Evolutionary conservation across 164 flowering plant genomes (phyloP).

Genomic region (Brasenia schreberi): DNA sequence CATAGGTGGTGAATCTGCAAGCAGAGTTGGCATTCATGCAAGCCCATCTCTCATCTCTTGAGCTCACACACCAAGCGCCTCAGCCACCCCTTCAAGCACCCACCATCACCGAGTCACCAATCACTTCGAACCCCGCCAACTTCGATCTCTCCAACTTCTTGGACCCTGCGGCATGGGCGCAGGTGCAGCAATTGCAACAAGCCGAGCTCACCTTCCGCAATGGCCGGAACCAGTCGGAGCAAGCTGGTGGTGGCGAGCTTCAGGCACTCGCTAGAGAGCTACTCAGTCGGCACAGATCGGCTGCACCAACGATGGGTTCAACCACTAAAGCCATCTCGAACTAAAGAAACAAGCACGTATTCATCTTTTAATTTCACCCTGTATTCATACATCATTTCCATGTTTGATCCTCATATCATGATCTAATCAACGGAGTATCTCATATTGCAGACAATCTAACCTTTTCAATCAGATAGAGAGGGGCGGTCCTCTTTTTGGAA

Average conservation of each 20-base stretch:
- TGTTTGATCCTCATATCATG: neutral
- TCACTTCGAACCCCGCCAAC: too few relatives aligned
- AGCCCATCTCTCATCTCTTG: too few relatives aligned
- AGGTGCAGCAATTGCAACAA: conserved; percentile 10
- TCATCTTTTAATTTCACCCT: neutral
- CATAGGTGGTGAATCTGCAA: too few relatives aligned
- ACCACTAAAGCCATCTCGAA: conserved; percentile 8
- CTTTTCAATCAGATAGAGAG: neutral
- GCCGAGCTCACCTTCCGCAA: conserved; percentile 5
- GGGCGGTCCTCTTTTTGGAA: neutral
- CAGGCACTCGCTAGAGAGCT: conserved; percentile 50
- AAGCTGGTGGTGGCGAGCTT: conserved; percentile 26
- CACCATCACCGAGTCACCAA: too few relatives aligned
- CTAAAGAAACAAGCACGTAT: neutral
- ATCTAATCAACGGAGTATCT: too few relatives aligned
- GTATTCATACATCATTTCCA: neutral
- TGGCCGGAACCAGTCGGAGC: conserved; percentile 11
- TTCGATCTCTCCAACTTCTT: too few relatives aligned
- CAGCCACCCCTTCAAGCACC: too few relatives aligned
- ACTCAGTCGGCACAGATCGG: conserved; percentile 34
- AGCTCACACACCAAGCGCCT: too few relatives aligned
- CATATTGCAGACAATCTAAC: neutral
- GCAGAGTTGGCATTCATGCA: too few relatives aligned
- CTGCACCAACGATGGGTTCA: conserved; percentile 4
- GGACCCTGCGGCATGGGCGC: neutral